These are phyloP conservation scores for Suillus subaureus DNA, from an alignment of 768 basidiomycete genomes.

Conservation along the genomic window DNA sequence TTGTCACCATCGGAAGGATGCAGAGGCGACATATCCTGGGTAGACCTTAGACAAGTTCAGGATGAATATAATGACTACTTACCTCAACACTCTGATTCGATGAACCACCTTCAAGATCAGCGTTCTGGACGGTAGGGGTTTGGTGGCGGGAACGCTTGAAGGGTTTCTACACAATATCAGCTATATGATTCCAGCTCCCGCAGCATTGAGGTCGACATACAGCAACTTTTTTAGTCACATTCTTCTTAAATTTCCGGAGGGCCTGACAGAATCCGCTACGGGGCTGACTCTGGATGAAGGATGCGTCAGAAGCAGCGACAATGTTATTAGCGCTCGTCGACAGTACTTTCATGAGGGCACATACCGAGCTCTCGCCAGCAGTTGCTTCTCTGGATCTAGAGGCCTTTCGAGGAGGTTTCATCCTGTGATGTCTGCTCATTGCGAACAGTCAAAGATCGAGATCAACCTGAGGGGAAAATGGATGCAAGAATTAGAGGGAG, in stretches of 20 bases:
- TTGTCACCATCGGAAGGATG: background rate
- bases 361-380: background rate
- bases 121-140: background rate
- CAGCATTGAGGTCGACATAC: background rate
- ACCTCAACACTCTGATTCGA: background rate
- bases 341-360: background rate
- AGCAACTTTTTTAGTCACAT: background rate
- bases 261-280: background rate
- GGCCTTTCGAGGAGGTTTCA: background rate
- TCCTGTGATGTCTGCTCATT: background rate
- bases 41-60: background rate
- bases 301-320: background rate
- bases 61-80: background rate
- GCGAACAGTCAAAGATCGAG: background rate
- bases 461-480: background rate
- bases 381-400: background rate
- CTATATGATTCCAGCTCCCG: background rate
- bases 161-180: background rate
- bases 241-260: background rate
- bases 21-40: background rate
- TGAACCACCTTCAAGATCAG: background rate
- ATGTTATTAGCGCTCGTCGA: background rate
- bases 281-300: background rate
- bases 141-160: background rate
- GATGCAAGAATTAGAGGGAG: background rate